Percentiles rank a stretch among this genome's conserved stretches.
These are phyloP conservation scores for Gonium pectorale DNA, from an alignment of 139 green algal genomes.

Conservation along the genomic window DNA sequence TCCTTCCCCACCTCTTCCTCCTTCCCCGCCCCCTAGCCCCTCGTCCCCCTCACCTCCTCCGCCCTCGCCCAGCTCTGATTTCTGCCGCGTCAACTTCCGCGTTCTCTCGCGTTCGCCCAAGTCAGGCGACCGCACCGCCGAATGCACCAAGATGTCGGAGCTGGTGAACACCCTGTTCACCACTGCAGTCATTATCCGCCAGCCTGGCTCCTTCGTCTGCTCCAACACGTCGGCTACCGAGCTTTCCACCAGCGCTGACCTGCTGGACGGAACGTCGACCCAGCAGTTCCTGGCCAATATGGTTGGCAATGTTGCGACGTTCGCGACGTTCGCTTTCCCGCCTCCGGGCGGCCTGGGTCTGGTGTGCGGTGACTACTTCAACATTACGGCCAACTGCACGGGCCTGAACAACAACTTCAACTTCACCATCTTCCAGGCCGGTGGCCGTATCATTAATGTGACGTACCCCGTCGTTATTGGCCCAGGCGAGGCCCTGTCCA, in stretches of 20 bases:
- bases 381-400: conserved; percentile 16
- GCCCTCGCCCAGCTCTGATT: neutral
- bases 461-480: neutral
- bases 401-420: neutral
- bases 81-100: neutral
- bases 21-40: neutral
- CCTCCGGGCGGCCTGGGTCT: neutral
- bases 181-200: neutral
- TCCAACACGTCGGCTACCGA: neutral
- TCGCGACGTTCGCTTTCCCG: neutral
- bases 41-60: conserved; percentile 13
- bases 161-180: neutral
- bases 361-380: conserved; percentile 27
- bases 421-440: neutral
- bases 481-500: neutral
- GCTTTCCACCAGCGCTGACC: neutral
- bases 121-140: neutral
- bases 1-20: neutral
- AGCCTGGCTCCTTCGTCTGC: neutral
- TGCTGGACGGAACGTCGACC: neutral
- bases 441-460: neutral
- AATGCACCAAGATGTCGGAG: neutral
- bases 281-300: neutral
- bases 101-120: neutral
- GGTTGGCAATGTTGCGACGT: neutral